These are phyloP conservation scores for Colletotrichum sp. DNA, from an alignment of 2,329 filamentous ascomycete genomes.

Conservation along the genomic window DNA sequence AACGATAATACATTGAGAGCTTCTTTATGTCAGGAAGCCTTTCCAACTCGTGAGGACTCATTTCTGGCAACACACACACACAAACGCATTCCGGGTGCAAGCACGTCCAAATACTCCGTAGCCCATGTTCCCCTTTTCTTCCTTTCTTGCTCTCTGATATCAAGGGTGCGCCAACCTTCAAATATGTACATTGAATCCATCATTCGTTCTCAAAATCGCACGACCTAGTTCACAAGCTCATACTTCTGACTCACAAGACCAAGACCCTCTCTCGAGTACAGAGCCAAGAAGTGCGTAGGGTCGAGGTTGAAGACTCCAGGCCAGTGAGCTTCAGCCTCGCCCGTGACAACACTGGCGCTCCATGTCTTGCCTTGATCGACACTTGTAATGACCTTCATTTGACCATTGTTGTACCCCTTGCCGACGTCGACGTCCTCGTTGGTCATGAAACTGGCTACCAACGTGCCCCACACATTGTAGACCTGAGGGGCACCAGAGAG, in stretches of 20 bases:
- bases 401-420: constrained; percentile 13
- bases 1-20: fast-evolving
- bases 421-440: constrained; percentile 43
- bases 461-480: constrained; percentile 42
- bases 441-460: constrained; percentile 49
- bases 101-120: neutral
- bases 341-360: constrained; percentile 29
- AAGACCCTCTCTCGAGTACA: constrained; percentile 29
- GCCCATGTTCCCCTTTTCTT: neutral
- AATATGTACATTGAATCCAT: neutral
- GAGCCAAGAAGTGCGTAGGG: constrained; percentile 28
- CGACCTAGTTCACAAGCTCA: neutral
- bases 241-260: constrained; percentile 28
- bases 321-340: constrained; percentile 32
- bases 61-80: neutral
- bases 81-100: neutral
- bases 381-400: constrained; percentile 35
- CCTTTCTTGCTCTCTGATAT: neutral
- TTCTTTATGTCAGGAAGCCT: neutral
- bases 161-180: fast-evolving
- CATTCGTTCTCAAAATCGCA: neutral
- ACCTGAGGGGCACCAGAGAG: constrained; percentile 47
- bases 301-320: constrained; percentile 30
- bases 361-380: constrained; percentile 29
- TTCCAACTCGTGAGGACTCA: neutral